A percentile compares a stretch with the other conserved stretches of the same genome.
These are phyloP conservation scores for Trichothecium roseum DNA, from an alignment of 2,329 filamentous ascomycete genomes.

Conservation along the genomic window DNA sequence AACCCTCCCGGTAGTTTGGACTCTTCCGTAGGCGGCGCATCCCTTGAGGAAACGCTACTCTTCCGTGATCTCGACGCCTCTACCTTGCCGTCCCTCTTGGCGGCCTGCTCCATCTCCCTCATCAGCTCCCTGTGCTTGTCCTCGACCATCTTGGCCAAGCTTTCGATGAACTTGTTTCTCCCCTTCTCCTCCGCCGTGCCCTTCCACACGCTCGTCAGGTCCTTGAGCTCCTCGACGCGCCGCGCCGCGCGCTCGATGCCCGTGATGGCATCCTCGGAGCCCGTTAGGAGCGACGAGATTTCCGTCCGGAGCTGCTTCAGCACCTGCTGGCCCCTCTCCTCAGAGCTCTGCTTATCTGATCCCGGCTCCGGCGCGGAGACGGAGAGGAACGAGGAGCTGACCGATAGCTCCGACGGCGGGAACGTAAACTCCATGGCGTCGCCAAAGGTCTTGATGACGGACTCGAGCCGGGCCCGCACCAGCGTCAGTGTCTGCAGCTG, in stretches of 20 bases:
- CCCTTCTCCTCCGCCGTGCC: conserved; percentile 94
- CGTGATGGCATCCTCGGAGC: conserved; percentile 44
- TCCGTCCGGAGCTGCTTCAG: conserved; percentile 61
- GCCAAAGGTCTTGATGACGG: conserved; percentile 84
- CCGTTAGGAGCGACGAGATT: conserved; percentile 55
- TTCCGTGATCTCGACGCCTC: conserved; percentile 24
- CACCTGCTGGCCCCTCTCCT: conserved; percentile 82
- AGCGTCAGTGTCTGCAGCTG: conserved; percentile 74
- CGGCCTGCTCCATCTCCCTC: conserved; percentile 36
- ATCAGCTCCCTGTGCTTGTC: conserved; percentile 51
- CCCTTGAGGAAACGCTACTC: conserved; percentile 17
- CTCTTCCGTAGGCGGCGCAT: conserved; percentile 22
- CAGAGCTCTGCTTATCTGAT: conserved; percentile 52
- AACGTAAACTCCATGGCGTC: conserved; percentile 94
- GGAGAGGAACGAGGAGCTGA: conserved; percentile 77
- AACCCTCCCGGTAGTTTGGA: conserved; percentile 39
- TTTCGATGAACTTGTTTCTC: conserved; percentile 69
- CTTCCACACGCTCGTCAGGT: conserved; percentile 75
- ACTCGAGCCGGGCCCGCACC: conserved; percentile 75
- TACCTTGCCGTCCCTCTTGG: conserved; percentile 21
- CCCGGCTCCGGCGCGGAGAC: conserved; percentile 77
- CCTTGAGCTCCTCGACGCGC: conserved; percentile 67
- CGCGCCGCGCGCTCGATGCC: conserved; percentile 65
- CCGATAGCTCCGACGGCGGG: conserved; percentile 75
- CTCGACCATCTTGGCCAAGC: conserved; percentile 71